These are phyloP conservation scores for Pythium grandisporangium DNA, from an alignment of 352 stramenopile species.

Conservation along the genomic window DNA sequence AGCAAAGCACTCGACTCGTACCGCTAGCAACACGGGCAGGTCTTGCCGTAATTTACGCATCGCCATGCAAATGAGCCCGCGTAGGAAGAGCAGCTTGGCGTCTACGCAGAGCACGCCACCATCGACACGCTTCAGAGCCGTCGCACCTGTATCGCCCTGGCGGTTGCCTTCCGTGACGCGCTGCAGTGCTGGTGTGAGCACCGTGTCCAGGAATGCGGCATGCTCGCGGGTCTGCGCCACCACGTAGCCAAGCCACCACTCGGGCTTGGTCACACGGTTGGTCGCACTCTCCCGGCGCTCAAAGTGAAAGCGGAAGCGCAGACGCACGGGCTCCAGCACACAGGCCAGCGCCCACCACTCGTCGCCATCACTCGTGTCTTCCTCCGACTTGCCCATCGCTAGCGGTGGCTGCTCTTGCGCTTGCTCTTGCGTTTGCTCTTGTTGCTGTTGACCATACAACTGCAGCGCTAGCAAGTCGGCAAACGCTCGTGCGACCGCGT, in stretches of 20 bases:
- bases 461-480: constrained; percentile 48
- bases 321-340: constrained; percentile 38
- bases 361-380: background rate
- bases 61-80: constrained; percentile 26
- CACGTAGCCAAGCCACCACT: constrained; percentile 63
- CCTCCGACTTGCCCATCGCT: background rate
- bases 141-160: too few relatives aligned
- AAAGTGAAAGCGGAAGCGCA: constrained; percentile 72
- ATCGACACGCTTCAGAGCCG: too few relatives aligned
- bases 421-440: too few relatives aligned
- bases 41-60: constrained; percentile 43
- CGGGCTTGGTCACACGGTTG: constrained; percentile 63
- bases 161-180: constrained; percentile 37
- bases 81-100: constrained; percentile 48
- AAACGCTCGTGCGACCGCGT: constrained; percentile 33
- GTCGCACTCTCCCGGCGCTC: constrained; percentile 52
- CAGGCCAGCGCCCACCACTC: constrained; percentile 62
- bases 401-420: constrained; percentile 24
- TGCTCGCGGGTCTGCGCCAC: constrained; percentile 44
- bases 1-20: too few relatives aligned
- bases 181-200: constrained; percentile 40
- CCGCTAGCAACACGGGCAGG: constrained; percentile 27
- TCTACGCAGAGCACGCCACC: constrained; percentile 41
- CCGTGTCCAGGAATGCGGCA: constrained; percentile 23
- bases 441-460: too few relatives aligned